Percentiles rank a stretch among this genome's conserved stretches.
Conservation (phyloP, 176 grass and related monocot genomes). For the Paspalum vaginatum region DNA sequence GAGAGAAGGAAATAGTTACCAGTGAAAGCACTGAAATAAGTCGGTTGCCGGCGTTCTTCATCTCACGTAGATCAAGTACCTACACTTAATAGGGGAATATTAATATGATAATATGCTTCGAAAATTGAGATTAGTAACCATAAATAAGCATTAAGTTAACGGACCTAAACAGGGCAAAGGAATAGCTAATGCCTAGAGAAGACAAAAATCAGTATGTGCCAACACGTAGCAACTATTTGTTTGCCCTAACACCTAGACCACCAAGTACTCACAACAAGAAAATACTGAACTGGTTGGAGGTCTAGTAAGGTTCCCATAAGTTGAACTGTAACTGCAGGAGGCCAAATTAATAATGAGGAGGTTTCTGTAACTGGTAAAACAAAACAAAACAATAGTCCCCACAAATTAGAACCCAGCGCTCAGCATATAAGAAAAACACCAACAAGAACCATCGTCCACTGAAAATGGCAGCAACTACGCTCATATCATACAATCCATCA, state of each 20-base stretch:
- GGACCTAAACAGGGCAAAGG: background rate
- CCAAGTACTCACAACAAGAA: too few relatives aligned
- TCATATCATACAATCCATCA: background rate
- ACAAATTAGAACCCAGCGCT: background rate
- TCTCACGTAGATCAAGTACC: constrained; percentile 83
- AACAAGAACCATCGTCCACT: background rate
- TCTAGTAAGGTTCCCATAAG: too few relatives aligned
- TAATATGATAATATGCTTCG: background rate
- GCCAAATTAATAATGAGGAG: too few relatives aligned
- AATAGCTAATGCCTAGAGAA: background rate
- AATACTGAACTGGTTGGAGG: too few relatives aligned
- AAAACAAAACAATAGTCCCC: too few relatives aligned
- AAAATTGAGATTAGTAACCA: background rate
- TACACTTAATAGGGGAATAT: constrained; percentile 22
- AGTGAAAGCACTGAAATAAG: constrained; percentile 74
- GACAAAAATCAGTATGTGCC: background rate
- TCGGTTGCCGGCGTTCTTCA: constrained; percentile 64
- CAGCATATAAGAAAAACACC: background rate
- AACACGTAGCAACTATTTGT: too few relatives aligned
- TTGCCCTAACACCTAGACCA: too few relatives aligned
- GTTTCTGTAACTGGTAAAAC: too few relatives aligned
- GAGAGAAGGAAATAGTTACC: constrained; percentile 14
- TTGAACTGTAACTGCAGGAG: too few relatives aligned
- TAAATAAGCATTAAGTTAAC: background rate
- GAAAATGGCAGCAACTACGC: background rate